Evolutionary conservation across 2,329 filamentous ascomycete genomes (phyloP).

Genomic region (Cercospora zeina): DNA sequence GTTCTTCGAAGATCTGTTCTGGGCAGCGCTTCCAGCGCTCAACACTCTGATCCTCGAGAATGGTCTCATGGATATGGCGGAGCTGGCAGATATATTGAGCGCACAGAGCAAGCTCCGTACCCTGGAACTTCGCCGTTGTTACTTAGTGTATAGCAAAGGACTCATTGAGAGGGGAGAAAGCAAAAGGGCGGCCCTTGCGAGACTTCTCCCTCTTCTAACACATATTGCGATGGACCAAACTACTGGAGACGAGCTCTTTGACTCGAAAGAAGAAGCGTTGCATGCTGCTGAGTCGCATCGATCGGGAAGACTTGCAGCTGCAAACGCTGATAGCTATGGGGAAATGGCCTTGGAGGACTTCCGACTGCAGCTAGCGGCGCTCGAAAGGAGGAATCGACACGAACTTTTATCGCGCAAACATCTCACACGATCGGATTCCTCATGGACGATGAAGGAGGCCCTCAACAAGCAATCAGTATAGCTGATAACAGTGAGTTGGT

Average conservation of each 20-base stretch:
- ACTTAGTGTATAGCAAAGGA: background rate
- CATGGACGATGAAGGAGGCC: background rate
- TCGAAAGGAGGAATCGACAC: no score
- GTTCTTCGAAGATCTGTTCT: no score
- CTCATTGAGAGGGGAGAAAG: background rate
- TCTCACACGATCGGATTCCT: background rate
- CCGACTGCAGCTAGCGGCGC: no score
- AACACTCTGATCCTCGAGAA: background rate
- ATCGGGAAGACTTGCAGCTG: no score
- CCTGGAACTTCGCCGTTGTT: background rate
- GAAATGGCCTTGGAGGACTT: no score
- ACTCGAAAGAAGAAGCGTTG: background rate
- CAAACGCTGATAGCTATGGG: no score
- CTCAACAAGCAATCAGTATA: background rate
- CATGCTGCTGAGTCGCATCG: background rate
- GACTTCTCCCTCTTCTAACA: background rate
- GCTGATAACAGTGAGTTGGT: background rate
- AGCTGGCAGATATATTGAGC: background rate
- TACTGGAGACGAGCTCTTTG: background rate
- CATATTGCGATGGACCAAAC: background rate
- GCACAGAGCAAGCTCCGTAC: background rate
- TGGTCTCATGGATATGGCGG: background rate
- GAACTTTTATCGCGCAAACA: background rate
- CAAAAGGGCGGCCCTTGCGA: background rate
- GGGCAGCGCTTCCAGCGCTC: no score